Conservation (phyloP, 768 basidiomycete genomes). For the Pholiota microspora region DNA sequence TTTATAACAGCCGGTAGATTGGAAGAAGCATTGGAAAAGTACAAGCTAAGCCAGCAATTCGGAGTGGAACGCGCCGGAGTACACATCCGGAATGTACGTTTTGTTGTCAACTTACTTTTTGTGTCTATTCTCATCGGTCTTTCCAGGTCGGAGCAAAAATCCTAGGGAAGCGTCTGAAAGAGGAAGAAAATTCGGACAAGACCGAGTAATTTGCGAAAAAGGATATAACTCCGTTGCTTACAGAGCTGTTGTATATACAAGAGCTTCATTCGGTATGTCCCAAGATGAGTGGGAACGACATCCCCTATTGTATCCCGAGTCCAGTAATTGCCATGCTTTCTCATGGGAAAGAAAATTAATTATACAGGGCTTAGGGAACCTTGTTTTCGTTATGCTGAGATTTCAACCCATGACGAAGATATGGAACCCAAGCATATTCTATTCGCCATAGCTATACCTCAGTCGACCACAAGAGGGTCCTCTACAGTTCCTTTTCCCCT, state of each 20-base stretch:
- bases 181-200: constrained; percentile 37
- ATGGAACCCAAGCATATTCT: neutral
- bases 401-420: neutral
- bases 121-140: constrained; percentile 18
- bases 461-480: constrained; percentile 23
- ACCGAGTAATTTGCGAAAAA: constrained; percentile 30
- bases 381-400: neutral
- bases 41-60: constrained; percentile 72
- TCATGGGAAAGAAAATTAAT: constrained; percentile 11
- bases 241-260: neutral
- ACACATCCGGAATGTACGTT: constrained; percentile 77
- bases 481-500: constrained; percentile 18
- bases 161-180: constrained; percentile 59
- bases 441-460: neutral
- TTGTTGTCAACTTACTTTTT: constrained; percentile 6
- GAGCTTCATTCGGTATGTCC: neutral
- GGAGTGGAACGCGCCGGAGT: constrained; percentile 82
- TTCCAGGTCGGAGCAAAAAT: constrained; percentile 79
- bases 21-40: constrained; percentile 78
- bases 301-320: constrained; percentile 25
- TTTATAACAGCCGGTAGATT: constrained; percentile 65
- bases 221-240: constrained; percentile 6
- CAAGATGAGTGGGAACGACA: constrained; percentile 19
- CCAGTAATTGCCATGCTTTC: neutral
- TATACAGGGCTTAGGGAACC: neutral